A percentile compares a stretch with the other conserved stretches of the same genome.
Evolutionary conservation across 495 filamentous ascomycete species (phyloP).

Genomic region (Lichenothelia convexa): DNA sequence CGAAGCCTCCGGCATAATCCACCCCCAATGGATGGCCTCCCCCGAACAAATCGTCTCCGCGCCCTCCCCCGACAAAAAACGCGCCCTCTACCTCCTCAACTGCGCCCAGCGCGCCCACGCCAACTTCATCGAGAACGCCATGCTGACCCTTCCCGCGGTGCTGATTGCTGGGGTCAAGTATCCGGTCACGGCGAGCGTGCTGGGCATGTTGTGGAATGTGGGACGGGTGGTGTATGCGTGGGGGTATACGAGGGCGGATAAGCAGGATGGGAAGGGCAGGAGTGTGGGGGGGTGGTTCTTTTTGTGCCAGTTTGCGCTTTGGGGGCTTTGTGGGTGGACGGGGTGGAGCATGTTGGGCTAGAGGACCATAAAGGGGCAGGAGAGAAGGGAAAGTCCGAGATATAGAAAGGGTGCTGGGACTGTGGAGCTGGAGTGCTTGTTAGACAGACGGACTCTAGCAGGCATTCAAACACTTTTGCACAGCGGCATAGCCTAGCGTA

Average conservation of each 20-base stretch:
- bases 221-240: slow-evolving; percentile 18
- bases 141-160: slow-evolving; percentile 11
- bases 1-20: slow-evolving; percentile 19
- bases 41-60: slow-evolving; percentile 14
- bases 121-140: slow-evolving; percentile 25
- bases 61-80: slow-evolving; percentile 9
- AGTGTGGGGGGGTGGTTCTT: slow-evolving; percentile 10
- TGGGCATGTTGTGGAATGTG: slow-evolving; percentile 17
- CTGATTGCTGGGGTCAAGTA: slow-evolving; percentile 21
- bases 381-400: no score
- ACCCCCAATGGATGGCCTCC: slow-evolving; percentile 19
- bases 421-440: no score
- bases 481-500: no score
- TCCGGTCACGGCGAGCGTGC: slow-evolving; percentile 11
- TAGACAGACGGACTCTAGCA: no score
- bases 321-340: slow-evolving; percentile 10
- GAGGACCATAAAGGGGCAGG: no score
- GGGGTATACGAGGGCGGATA: slow-evolving; percentile 20
- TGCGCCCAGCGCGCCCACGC: slow-evolving; percentile 25
- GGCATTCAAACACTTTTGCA: no score
- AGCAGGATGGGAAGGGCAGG: slow-evolving; percentile 13
- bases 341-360: slow-evolving; percentile 9
- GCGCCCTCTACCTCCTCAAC: slow-evolving; percentile 24
- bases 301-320: slow-evolving; percentile 14
- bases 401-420: no score